phyloP scores from a whole-genome alignment of 768 basidiomycete species.

The Flagelloscypha sp. region DNA sequence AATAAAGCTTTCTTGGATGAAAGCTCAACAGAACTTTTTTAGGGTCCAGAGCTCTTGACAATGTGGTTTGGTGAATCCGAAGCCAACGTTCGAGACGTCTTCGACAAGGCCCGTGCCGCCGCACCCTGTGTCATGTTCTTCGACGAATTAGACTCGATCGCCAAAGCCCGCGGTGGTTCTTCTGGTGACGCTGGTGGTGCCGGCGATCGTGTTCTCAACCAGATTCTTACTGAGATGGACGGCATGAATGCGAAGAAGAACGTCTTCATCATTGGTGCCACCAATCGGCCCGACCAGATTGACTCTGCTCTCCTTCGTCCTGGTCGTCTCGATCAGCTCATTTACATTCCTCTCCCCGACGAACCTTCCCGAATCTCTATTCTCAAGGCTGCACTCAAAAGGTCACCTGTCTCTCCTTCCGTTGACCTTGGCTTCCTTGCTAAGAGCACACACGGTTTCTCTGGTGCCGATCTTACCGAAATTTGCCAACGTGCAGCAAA shows the following conservation, averaged over 20 bases:
- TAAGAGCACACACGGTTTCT: slow-evolving; percentile 93
- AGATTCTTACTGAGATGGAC: slow-evolving; percentile 97
- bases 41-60: slow-evolving; percentile 94
- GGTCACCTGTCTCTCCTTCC: slow-evolving; percentile 75
- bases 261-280: slow-evolving; percentile 96
- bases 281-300: slow-evolving; percentile 95
- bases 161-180: slow-evolving; percentile 85
- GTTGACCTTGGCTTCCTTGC: slow-evolving; percentile 85
- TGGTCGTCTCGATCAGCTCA: slow-evolving; percentile 97
- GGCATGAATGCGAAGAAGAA: slow-evolving; percentile 99
- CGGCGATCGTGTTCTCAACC: slow-evolving; percentile 95
- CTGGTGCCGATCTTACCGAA: slow-evolving; percentile 99
- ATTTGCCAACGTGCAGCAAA: slow-evolving; percentile 98
- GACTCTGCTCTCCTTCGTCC: slow-evolving; percentile 90
- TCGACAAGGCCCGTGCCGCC: slow-evolving; percentile 98
- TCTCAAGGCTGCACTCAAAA: slow-evolving; percentile 84
- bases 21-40: slow-evolving; percentile 11
- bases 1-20: not conserved
- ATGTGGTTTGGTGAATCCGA: slow-evolving; percentile 99
- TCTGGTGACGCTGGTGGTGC: slow-evolving; percentile 92
- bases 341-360: slow-evolving; percentile 98
- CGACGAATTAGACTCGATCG: slow-evolving; percentile 98
- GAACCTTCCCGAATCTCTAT: slow-evolving; percentile 88
- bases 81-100: slow-evolving; percentile 98
- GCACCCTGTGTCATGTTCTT: slow-evolving; percentile 99